phyloP scores from a whole-genome alignment of 768 basidiomycete genomes.

The Hydnomerulius pinastri region DNA sequence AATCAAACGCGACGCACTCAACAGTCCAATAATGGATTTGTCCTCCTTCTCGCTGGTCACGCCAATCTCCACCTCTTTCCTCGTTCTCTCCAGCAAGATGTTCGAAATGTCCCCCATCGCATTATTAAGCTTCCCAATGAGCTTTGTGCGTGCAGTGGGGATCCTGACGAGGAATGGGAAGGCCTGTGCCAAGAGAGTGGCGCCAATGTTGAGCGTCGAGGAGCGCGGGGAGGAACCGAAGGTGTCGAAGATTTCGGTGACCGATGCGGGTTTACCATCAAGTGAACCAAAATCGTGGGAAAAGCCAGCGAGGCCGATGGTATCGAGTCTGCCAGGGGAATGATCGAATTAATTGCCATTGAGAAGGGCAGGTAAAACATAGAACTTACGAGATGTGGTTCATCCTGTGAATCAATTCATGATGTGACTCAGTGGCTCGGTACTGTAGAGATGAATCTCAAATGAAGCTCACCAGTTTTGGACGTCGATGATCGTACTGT shows the following conservation, averaged over 20 bases:
- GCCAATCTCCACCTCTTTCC: slow-evolving; percentile 32
- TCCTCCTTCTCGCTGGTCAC: slow-evolving; percentile 23
- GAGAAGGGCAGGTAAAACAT: background rate
- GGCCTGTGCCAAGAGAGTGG: slow-evolving; percentile 38
- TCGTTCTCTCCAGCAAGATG: slow-evolving; percentile 38
- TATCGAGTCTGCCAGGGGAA: slow-evolving; percentile 55
- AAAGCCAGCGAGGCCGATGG: slow-evolving; percentile 60
- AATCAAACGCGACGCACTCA: slow-evolving; percentile 20
- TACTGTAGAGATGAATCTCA: background rate
- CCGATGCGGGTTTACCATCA: slow-evolving; percentile 44
- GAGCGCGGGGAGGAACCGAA: slow-evolving; percentile 23
- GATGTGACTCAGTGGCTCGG: background rate
- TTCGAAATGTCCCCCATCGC: slow-evolving; percentile 43
- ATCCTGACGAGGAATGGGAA: slow-evolving; percentile 39
- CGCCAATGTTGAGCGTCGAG: slow-evolving; percentile 29
- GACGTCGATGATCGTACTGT: slow-evolving; percentile 36
- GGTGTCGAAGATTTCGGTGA: slow-evolving; percentile 43
- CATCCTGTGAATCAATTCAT: slow-evolving; percentile 26
- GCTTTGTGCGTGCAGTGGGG: slow-evolving; percentile 37
- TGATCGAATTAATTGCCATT: background rate
- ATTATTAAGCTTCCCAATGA: slow-evolving; percentile 31
- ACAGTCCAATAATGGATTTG: slow-evolving; percentile 25
- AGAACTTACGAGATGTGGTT: slow-evolving; percentile 34
- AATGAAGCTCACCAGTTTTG: slow-evolving; percentile 30
- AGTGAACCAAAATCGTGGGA: slow-evolving; percentile 57